phyloP scores from a whole-genome alignment of 2,329 filamentous ascomycete species.

The Colletotrichum cereale region DNA sequence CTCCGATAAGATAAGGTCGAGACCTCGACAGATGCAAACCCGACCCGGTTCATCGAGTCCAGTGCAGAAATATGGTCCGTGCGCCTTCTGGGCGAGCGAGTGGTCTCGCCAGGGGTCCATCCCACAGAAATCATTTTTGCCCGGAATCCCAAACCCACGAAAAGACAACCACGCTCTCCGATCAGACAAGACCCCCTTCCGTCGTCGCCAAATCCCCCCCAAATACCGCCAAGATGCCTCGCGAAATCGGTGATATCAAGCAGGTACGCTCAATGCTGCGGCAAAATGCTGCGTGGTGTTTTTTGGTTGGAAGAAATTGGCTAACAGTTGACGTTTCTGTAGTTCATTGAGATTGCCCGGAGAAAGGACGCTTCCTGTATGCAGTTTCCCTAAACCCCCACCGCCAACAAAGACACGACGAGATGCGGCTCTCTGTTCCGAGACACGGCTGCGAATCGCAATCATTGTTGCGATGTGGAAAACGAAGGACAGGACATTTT shows the following conservation, averaged over 20 bases:
- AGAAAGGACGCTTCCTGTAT: constrained; percentile 99
- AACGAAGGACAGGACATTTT: constrained; percentile 9
- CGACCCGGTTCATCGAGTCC: neutral
- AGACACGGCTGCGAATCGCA: constrained; percentile 22
- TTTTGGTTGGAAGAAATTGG: neutral
- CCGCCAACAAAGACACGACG: neutral
- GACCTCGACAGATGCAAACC: neutral
- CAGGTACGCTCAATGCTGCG: constrained; percentile 61
- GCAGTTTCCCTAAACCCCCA: constrained; percentile 55
- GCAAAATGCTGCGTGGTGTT: constrained; percentile 8
- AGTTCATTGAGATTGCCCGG: constrained; percentile 99
- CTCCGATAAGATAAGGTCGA: constrained; percentile 22
- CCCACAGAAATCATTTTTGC: constrained; percentile 43
- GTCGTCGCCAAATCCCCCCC: constrained; percentile 38
- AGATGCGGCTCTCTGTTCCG: neutral
- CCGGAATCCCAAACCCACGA: constrained; percentile 37
- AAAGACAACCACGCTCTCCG: constrained; percentile 32
- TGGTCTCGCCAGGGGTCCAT: constrained; percentile 37
- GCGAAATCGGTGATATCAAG: constrained; percentile 99
- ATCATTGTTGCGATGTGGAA: constrained; percentile 18
- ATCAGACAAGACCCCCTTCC: constrained; percentile 36
- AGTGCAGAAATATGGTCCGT: constrained; percentile 25
- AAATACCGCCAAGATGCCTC: constrained; percentile 86
- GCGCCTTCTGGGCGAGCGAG: constrained; percentile 12
- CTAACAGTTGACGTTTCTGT: constrained; percentile 50